Conservation (phyloP, 2,329 filamentous ascomycete species). For the Penicillium sp. region DNA sequence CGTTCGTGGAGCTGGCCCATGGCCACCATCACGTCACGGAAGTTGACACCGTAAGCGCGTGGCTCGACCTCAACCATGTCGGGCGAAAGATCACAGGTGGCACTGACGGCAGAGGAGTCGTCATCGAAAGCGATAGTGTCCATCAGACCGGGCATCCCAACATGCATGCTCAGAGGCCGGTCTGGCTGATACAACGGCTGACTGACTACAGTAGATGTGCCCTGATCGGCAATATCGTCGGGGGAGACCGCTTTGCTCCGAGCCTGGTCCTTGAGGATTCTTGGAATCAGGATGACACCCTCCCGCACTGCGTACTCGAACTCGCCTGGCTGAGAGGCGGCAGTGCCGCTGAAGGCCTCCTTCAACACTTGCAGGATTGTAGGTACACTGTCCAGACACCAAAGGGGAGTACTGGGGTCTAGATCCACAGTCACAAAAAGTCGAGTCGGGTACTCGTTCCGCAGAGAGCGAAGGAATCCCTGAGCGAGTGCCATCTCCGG, state of each 20-base stretch:
- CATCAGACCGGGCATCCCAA: not conserved
- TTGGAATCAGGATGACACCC: not conserved
- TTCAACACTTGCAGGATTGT: not conserved
- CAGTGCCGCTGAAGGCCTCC: not conserved
- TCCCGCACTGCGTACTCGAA: not conserved
- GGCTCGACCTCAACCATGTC: conserved; percentile 2
- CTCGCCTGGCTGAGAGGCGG: not conserved
- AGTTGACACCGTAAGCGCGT: conserved; percentile 23
- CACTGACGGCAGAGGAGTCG: not conserved
- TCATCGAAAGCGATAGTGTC: not conserved
- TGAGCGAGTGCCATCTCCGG: not conserved
- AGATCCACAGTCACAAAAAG: not conserved
- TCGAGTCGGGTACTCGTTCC: not conserved
- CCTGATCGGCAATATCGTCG: not conserved
- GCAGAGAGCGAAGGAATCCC: not conserved
- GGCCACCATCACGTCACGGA: conserved; percentile 30
- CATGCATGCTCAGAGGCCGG: not conserved
- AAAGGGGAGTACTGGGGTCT: not conserved
- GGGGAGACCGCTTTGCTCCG: not conserved
- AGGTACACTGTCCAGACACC: not conserved
- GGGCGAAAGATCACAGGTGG: not conserved
- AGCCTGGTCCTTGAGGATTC: not conserved
- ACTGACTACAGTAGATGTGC: not conserved
- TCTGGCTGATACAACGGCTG: not conserved
- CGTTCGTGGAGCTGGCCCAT: conserved; percentile 1